A percentile compares a stretch with the other conserved stretches of the same genome.
phyloP scores from a whole-genome alignment of 1,139 yeast species.

The Blastobotrys apis region DNA sequence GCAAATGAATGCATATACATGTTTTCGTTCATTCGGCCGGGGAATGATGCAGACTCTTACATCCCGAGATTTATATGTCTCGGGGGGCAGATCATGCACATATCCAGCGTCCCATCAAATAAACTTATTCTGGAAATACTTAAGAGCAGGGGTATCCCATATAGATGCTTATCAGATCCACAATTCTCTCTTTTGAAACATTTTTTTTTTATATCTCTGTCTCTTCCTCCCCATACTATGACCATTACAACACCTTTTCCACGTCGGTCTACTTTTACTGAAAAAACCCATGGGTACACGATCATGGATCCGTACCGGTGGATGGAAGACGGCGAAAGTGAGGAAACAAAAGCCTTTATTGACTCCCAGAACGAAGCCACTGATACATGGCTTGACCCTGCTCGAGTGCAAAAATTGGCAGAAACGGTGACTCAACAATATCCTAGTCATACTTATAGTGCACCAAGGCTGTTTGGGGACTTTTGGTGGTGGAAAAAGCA shows the following conservation, averaged over 20 bases:
- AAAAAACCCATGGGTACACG: conserved; percentile 1
- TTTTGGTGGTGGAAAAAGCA: background rate
- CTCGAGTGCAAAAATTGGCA: background rate
- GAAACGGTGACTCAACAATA: background rate
- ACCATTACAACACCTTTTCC: background rate
- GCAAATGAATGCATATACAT: too few species aligned
- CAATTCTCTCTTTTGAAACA: too few species aligned
- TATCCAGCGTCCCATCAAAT: too few species aligned
- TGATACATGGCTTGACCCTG: background rate
- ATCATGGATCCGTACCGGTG: conserved; percentile 3
- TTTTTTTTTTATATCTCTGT: background rate
- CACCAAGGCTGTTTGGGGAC: background rate
- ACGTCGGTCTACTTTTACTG: background rate
- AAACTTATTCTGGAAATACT: too few species aligned
- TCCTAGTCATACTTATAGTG: background rate
- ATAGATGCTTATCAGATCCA: background rate
- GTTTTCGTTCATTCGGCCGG: too few species aligned
- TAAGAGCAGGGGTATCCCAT: too few species aligned
- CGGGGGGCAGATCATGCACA: too few species aligned
- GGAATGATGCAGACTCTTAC: too few species aligned
- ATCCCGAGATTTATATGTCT: too few species aligned
- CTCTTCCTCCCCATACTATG: background rate
- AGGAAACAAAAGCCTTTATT: background rate
- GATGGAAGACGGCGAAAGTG: conserved; percentile 2
- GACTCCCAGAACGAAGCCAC: background rate